Base-by-base conservation (phyloP, 108 stramenopile genomes). In the Fragilariopsis cylindrus region DNA sequence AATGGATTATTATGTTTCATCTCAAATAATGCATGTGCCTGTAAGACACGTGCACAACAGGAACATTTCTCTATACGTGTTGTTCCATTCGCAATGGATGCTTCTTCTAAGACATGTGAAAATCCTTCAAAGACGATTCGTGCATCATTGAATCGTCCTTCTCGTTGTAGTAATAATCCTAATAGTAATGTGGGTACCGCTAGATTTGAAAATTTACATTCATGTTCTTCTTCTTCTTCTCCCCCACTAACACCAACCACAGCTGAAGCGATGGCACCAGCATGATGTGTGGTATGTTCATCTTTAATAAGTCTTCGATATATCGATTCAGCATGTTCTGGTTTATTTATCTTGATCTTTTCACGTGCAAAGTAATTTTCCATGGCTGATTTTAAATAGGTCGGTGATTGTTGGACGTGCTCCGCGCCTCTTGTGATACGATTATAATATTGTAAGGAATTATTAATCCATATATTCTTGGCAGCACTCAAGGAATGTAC, bases 1-100 rank as follows among this genome's bases (percentile, higher is more conserved):
- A 60, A n/a, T 1, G 86, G 68, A 48, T 85, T 67, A 8, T 88
- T 87, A 55, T 88, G 86, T 78, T 90, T 88, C 88, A 90, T 90
- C 76, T 92, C 91, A 78, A 92, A 92, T n/a, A 92, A 50, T 15
- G 91, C 91, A 72, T 70, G 88, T 3, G 91, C 91, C 60, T 88
- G 87, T n/a, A 92, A 48, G 0, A 92, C 91, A 68, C 86, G 87
- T 19, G 88, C 91, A 19, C 77, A 80, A 63, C 90, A 89, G 13
- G 81, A 72, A 65, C 90, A 91, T 1, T 60, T 48, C 43, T 81
- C 63, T 30, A 30, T 30, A 1, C 30, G 30, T 30, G 30, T 21
- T 21, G 21, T 30, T 19, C 19, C 67, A 19, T 76, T 72, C 15
- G n/a, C 50, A 3, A 13, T 43, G 30, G 12, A 45, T 0, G 50